phyloP scores from a whole-genome alignment of 257 asterid genomes.

The Anisodus tanguticus region DNA sequence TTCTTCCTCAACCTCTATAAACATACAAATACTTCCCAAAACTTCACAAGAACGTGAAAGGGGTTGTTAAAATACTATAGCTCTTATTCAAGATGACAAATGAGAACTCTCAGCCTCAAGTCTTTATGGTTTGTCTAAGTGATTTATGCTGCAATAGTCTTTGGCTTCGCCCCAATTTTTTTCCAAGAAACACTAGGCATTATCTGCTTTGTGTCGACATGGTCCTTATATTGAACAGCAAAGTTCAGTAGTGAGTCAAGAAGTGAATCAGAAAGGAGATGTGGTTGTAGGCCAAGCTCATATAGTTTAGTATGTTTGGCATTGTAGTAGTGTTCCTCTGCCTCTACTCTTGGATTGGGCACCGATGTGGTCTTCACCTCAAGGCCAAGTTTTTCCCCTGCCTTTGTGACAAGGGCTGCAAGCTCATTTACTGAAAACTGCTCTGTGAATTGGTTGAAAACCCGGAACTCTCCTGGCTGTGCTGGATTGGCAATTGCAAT shows the following conservation, averaged over 20 bases:
- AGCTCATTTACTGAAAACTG: constrained; percentile 95
- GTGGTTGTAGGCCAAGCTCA: constrained; percentile 87
- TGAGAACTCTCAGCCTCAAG: neutral
- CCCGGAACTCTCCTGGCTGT: constrained; percentile 81
- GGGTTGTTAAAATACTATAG: neutral
- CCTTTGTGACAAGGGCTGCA: constrained; percentile 82
- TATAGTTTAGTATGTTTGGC: constrained; percentile 91
- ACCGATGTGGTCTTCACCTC: constrained; percentile 73
- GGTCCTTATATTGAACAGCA: constrained; percentile 75
- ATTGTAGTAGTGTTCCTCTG: constrained; percentile 94
- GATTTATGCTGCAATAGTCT: constrained; percentile 65
- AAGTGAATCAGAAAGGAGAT: constrained; percentile 90
- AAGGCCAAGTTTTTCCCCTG: constrained; percentile 83
- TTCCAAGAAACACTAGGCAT: constrained; percentile 97
- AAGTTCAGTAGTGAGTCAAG: constrained; percentile 89
- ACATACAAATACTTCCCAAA: neutral
- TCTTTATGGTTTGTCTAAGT: neutral
- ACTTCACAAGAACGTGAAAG: neutral
- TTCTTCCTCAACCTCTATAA: neutral
- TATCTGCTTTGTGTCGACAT: constrained; percentile 79
- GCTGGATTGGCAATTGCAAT: constrained; percentile 97
- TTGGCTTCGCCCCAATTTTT: constrained; percentile 77
- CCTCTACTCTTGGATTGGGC: constrained; percentile 96
- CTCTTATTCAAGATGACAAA: neutral
- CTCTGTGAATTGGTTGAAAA: constrained; percentile 93